Evolutionary conservation across 2,329 filamentous ascomycete genomes (phyloP).

Genomic region (Fonsecaea pugnacius): DNA sequence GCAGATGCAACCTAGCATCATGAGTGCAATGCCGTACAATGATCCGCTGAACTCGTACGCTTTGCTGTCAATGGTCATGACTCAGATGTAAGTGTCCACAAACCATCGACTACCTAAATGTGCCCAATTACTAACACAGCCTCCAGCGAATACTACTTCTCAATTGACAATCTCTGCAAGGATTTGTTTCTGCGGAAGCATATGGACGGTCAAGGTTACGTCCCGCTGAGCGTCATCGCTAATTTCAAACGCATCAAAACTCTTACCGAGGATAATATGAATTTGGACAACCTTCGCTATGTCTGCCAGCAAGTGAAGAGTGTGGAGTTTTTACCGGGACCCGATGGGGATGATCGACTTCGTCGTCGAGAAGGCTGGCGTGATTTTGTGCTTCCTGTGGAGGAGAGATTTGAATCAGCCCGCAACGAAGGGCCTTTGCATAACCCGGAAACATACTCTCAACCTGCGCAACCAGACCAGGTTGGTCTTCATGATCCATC

Average conservation of each 20-base stretch:
- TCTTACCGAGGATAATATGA: constrained; percentile 65
- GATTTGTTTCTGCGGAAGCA: constrained; percentile 84
- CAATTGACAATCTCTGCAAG: constrained; percentile 91
- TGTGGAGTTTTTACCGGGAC: constrained; percentile 74
- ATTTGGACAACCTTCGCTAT: constrained; percentile 70
- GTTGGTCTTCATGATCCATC: constrained; percentile 17
- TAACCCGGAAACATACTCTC: constrained; percentile 20
- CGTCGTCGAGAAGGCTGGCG: constrained; percentile 77
- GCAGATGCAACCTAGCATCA: constrained; percentile 48
- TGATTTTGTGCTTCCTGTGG: constrained; percentile 74
- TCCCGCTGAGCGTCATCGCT: constrained; percentile 76
- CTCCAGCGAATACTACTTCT: constrained; percentile 92
- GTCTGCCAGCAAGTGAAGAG: constrained; percentile 73
- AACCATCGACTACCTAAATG: not conserved
- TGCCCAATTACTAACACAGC: constrained; percentile 26
- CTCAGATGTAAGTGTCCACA: constrained; percentile 57
- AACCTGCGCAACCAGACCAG: constrained; percentile 13
- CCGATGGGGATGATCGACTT: constrained; percentile 78
- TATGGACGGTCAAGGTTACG: constrained; percentile 96
- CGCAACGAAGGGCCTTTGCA: constrained; percentile 70
- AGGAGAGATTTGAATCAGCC: constrained; percentile 72
- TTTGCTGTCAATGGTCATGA: constrained; percentile 62
- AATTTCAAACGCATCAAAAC: constrained; percentile 83
- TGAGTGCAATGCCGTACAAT: constrained; percentile 63
- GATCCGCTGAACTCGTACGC: constrained; percentile 63